Evolutionary conservation across 495 filamentous ascomycete genomes (phyloP).

Genomic region (Penicillium desertorum): DNA sequence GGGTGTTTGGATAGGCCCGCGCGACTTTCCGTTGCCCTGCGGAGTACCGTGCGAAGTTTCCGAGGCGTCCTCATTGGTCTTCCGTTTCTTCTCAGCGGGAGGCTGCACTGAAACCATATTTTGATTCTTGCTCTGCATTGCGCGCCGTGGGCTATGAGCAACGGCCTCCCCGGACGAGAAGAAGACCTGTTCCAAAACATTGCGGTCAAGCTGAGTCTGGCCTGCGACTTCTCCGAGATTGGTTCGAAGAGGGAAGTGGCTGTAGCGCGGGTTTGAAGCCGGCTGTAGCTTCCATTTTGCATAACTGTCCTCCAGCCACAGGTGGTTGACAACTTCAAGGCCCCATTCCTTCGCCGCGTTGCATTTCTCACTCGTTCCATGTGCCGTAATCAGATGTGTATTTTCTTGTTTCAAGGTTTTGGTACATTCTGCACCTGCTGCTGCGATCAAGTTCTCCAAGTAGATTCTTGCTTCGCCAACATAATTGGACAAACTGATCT

Average conservation of each 20-base stretch:
- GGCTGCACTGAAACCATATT: constrained; percentile 31
- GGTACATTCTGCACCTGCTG: constrained; percentile 81
- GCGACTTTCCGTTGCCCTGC: constrained; percentile 28
- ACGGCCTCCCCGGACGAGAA: constrained; percentile 44
- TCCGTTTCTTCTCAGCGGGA: constrained; percentile 20
- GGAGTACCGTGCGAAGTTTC: constrained; percentile 31
- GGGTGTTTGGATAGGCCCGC: constrained; percentile 48
- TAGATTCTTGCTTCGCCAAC: constrained; percentile 91
- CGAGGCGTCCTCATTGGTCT: constrained; percentile 17
- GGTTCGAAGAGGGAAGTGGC: constrained; percentile 78
- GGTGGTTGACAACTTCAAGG: constrained; percentile 84
- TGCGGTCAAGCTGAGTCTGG: constrained; percentile 67
- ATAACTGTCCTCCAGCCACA: constrained; percentile 98
- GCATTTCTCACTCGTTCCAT: constrained; percentile 85
- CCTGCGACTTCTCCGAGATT: constrained; percentile 93
- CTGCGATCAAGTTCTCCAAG: constrained; percentile 84
- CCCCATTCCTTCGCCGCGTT: constrained; percentile 89
- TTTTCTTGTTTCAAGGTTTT: constrained; percentile 92
- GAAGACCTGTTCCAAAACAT: constrained; percentile 55
- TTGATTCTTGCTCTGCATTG: constrained; percentile 39
- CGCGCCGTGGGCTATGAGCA: constrained; percentile 24
- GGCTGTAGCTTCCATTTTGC: constrained; percentile 74
- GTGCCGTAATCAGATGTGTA: constrained; percentile 91
- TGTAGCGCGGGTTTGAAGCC: constrained; percentile 68
- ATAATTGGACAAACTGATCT: constrained; percentile 92